These are phyloP conservation scores for Bombardia bombarda DNA, from an alignment of 495 filamentous ascomycete genomes.

Conservation along the genomic window DNA sequence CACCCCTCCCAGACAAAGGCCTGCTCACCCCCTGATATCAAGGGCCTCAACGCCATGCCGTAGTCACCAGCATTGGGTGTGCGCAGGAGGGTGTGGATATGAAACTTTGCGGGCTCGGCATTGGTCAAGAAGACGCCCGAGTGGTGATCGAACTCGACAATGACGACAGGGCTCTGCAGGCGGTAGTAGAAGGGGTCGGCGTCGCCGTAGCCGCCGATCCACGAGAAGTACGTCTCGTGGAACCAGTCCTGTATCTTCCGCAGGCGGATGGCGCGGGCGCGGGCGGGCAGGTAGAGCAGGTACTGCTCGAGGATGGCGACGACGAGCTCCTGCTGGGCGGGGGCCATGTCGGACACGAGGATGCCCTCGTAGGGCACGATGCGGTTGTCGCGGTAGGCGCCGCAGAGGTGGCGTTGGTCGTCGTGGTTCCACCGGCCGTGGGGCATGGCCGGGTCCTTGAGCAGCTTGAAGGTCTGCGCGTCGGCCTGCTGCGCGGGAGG, in stretches of 20 bases:
- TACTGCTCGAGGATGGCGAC: constrained; percentile 51
- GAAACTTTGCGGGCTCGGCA: constrained; percentile 63
- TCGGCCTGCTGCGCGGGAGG: constrained; percentile 32
- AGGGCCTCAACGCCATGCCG: constrained; percentile 39
- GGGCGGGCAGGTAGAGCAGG: constrained; percentile 53
- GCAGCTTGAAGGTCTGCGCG: constrained; percentile 47
- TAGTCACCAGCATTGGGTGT: constrained; percentile 72
- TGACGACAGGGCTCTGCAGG: constrained; percentile 63
- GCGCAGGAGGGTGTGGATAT: constrained; percentile 63
- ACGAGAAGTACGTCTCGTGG: constrained; percentile 63
- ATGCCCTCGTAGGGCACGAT: constrained; percentile 68
- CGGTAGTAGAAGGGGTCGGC: constrained; percentile 69
- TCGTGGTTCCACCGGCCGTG: constrained; percentile 65
- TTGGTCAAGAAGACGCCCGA: constrained; percentile 72
- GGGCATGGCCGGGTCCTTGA: constrained; percentile 56
- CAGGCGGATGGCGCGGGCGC: constrained; percentile 43
- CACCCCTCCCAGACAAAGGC: constrained; percentile 34
- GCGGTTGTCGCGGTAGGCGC: constrained; percentile 69
- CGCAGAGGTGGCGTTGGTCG: constrained; percentile 65
- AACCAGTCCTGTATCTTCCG: constrained; percentile 43
- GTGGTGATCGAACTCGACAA: constrained; percentile 74
- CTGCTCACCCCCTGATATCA: constrained; percentile 25
- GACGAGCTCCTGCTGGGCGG: constrained; percentile 43
- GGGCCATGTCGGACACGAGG: constrained; percentile 34
- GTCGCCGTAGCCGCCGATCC: constrained; percentile 62